Base-by-base conservation (phyloP, 306 rosid genomes). In the Cucurbita ficifolia region DNA sequence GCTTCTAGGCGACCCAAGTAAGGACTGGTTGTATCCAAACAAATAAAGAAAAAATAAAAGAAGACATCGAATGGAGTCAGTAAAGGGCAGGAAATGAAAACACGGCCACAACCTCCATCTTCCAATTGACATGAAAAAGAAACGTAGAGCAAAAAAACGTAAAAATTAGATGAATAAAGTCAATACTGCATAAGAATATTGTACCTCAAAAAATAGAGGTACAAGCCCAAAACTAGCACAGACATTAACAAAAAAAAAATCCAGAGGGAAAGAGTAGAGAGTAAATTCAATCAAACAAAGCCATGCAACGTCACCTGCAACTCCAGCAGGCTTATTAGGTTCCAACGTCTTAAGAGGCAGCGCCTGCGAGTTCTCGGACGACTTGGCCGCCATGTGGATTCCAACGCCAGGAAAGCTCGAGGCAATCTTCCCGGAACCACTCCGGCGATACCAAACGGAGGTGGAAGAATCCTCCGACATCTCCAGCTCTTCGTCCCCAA, bases 351-450 rank as follows among this genome's bases (percentile, higher is more conserved):
- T 68, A 10, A 22, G 38, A 68, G 73, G 56, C 61, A 35, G 16
- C 38, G 60, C 16, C 61, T 49, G 48, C 21, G 53, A 70, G 16
- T 16, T 50, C 59, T 51, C 49, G 22, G 49, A 12, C 60, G 35
- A 12, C 61, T 71, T 71, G n/a, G 75, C 75, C 10, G 61, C 55
- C 75, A 51, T 29, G 52, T 57, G n/a, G 54, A 73, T 18, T 56
- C 76, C 76, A 7, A 17, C 77, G 22, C 65, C 55, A 0, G 69
- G 77, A 40, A 45, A 58, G 57, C 82, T 82, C 21, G 84, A 77
- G 0, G 85, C 90, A 11, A 54, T 40, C 77, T 84, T 84, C 0
- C 77, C 88, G 6, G 86, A 80, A 29, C 63, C 52, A 40, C 83
- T 81, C 13, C 76, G 78, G 56, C 78, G 86, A 50, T 75, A 50